Base-by-base conservation (phyloP, 2,329 filamentous ascomycete genomes). In the Penicillium sp. region DNA sequence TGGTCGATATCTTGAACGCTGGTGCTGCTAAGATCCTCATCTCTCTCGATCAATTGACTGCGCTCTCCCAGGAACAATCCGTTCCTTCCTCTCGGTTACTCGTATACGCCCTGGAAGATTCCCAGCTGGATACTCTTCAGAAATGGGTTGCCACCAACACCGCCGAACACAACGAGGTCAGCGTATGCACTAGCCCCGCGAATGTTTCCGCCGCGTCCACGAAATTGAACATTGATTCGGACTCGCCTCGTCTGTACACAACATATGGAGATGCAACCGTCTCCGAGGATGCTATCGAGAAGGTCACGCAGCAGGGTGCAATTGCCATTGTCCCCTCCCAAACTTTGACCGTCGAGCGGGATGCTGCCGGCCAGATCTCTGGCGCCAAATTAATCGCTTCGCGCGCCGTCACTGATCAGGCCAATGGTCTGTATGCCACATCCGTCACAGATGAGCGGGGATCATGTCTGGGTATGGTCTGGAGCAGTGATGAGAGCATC, bases 401-500 rank as follows among this genome's bases (percentile, higher is more conserved):
- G 2, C 86, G 87, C 60, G 92, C 92, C 75, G 87, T 83, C 59
- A 91, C 90, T 34, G 94, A 99, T 73, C 84, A 92, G 59, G 75
- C 85, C 3, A 95, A 97, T 69, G 88, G 89, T 8, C 82, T 99
- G 8, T 86, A 96, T 63, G 88, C 94, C 1, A 99, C 94, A 0
- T 84, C 96, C 3, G 94, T 99, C 7, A 92, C 90, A 1, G 91
- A 99, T 70, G 91, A 96, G 79, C 81, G 88, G 45, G 92, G 92
- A 1, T 80, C 89, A 18, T 90, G 91, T 8, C 79, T 99, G 13
- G 94, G 94, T 0, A 77, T 99, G 60, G 94, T 97, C 16, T 99
- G 97, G 80, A 96, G 92, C 75, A 97, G 90, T 69, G 86, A 89
- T 59, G 90, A 95, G 73, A 97, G 93, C 71, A 86, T 99, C 29